A percentile compares a stretch with the other conserved stretches of the same genome.
Evolutionary conservation across 2,329 filamentous ascomycete species (phyloP).

Genomic region (Paecilomyces sp.): DNA sequence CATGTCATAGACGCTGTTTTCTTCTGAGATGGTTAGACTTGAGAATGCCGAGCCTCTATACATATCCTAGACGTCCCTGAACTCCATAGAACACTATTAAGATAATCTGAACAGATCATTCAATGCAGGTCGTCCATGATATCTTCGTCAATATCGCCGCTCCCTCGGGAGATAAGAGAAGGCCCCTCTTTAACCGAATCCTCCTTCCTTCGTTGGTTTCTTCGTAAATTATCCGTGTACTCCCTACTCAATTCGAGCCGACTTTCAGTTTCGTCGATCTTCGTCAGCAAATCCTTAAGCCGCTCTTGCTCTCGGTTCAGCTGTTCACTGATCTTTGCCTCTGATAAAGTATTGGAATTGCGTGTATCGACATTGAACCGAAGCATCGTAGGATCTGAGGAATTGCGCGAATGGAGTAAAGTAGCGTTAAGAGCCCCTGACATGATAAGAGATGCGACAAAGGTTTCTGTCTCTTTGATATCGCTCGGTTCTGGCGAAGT

Average conservation of each 20-base stretch:
- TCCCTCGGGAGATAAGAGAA: constrained; percentile 5
- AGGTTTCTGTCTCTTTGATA: constrained; percentile 22
- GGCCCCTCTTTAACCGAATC: constrained; percentile 11
- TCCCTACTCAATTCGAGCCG: constrained; percentile 53
- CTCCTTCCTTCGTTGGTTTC: constrained; percentile 32
- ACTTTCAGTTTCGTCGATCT: constrained; percentile 48
- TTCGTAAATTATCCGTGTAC: constrained; percentile 49
- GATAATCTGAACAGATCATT: background rate
- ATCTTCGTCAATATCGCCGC: constrained; percentile 30
- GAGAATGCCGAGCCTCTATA: background rate
- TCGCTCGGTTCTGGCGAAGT: constrained; percentile 20
- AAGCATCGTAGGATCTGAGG: constrained; percentile 40
- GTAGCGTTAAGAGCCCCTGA: constrained; percentile 45
- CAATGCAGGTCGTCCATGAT: constrained; percentile 31
- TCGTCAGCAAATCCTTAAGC: constrained; percentile 44
- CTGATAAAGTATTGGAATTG: constrained; percentile 26
- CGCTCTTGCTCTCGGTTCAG: constrained; percentile 45
- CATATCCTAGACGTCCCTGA: background rate
- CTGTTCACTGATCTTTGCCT: constrained; percentile 30
- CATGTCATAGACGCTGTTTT: background rate
- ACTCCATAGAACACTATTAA: background rate
- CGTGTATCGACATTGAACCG: constrained; percentile 41
- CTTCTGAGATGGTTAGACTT: background rate
- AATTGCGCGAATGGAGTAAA: constrained; percentile 36
- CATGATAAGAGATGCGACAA: constrained; percentile 41